A percentile compares a stretch with the other conserved stretches of the same genome.
These are phyloP conservation scores for Diaporthe australafricana DNA, from an alignment of 2,329 filamentous ascomycete species.

Conservation along the genomic window DNA sequence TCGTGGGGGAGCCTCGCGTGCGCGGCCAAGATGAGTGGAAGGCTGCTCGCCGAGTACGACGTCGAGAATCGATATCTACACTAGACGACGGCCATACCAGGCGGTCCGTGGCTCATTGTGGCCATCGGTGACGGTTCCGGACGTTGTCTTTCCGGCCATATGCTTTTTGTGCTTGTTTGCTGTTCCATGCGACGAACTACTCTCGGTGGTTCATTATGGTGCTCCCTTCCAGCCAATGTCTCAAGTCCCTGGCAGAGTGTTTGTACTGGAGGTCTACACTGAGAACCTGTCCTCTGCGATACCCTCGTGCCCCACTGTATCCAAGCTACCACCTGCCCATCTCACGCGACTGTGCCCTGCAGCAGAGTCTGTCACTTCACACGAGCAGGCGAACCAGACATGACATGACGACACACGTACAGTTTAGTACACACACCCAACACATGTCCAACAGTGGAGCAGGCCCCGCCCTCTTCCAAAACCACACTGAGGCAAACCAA, in stretches of 20 bases:
- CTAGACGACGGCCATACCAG: background rate
- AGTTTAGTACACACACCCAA: background rate
- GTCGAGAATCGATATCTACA: background rate
- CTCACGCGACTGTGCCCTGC: background rate
- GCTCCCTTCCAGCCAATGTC: background rate
- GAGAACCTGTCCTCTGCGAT: background rate
- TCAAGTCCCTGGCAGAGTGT: background rate
- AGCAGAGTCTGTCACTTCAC: background rate
- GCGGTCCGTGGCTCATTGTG: background rate
- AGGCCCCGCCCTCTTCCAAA: background rate
- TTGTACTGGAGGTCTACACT: background rate
- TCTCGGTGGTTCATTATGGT: background rate
- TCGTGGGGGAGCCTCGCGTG: background rate
- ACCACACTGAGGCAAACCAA: slow-evolving; percentile 9
- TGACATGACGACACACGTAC: slow-evolving; percentile 4
- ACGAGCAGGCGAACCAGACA: slow-evolving; percentile 8
- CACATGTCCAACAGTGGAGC: background rate
- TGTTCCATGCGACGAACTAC: background rate
- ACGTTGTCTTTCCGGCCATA: background rate
- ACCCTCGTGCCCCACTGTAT: background rate
- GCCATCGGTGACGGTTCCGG: background rate
- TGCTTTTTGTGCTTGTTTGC: background rate
- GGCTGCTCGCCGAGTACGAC: background rate
- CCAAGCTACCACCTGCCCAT: background rate
- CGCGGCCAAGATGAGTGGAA: background rate